Evolutionary conservation across 2,329 filamentous ascomycete genomes (phyloP), one percentile per base, ranked within the genome.

Genomic region (Clonostachys rhizophaga): DNA sequence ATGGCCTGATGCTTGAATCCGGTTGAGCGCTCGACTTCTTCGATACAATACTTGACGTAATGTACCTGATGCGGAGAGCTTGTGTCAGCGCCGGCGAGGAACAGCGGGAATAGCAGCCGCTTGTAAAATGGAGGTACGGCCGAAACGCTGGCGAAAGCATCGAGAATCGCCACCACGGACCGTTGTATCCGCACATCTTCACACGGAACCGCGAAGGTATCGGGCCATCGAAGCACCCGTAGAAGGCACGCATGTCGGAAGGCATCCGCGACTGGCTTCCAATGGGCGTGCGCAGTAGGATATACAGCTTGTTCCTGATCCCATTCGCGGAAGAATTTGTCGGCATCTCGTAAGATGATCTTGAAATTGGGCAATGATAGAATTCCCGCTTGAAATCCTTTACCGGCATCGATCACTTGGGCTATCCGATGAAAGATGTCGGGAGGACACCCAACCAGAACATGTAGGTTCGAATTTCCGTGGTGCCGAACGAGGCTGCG

Each of bases 241-340:
- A 63, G 53, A 0, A 63, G 49, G n/a, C 58, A 63, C 0, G 58
- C 58, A n/a, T 63, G 57, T 11, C 56, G 48, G 30, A 58, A 62
- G 1, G 59, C 59, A n/a, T 60, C 55, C 5, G 60, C 60, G 1
- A 62, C 46, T 2, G 53, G 52, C 12, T 47, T 53, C 60, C 60
- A 62, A 47, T 62, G 59, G 8, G 45, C 43, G 8, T 63, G 51
- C 3, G 20, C 40, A 3, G 57, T 62, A 10, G 60, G 58, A 46
- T 62, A 62, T 3, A 52, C 45, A 6, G 52, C 50, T 17, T 52
- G 42, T 3, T 61, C 52, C 3, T 52, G 50, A 30, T 60, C 54
- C 51, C 60, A 56, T 3, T 45, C 49, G 12, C 59, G 58, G 3
- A 62, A 45, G 45, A 57, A 58, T n/a, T 20, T 51, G 18, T 62